Evolutionary conservation across 2,329 filamentous ascomycete genomes (phyloP).

Genomic region (Colletotrichum scovillei): DNA sequence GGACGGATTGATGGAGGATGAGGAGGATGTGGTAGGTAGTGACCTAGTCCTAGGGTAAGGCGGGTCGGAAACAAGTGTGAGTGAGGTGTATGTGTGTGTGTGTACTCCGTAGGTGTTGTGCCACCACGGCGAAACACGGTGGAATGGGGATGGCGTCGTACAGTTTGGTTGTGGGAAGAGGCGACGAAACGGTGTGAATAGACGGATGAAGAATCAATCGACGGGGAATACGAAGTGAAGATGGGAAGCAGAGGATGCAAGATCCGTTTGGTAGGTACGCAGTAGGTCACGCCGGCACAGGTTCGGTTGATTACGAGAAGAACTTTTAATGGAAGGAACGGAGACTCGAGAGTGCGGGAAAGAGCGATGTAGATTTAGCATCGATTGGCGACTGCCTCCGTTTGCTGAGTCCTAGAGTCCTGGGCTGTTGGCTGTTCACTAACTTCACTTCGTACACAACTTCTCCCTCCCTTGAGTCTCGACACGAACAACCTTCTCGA

Average conservation of each 20-base stretch:
- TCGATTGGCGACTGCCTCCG: too few species aligned
- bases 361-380: background rate
- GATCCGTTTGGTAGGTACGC: background rate
- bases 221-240: background rate
- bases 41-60: background rate
- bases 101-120: background rate
- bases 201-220: background rate
- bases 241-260: background rate
- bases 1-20: background rate
- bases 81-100: too few species aligned
- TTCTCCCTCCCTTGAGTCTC: too few species aligned
- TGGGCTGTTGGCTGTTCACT: too few species aligned
- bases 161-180: constrained; percentile 6
- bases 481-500: too few species aligned
- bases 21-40: background rate
- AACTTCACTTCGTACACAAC: too few species aligned
- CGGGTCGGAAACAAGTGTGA: background rate
- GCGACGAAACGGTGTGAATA: background rate
- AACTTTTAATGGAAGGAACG: background rate
- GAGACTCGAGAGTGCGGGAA: constrained; percentile 6
- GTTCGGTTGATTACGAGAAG: constrained; percentile 1
- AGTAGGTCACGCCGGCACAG: background rate
- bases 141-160: constrained; percentile 26
- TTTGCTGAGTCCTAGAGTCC: too few species aligned
- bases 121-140: constrained; percentile 31